These are phyloP conservation scores for Fusarium robinianum DNA, from an alignment of 2,329 filamentous ascomycete genomes.

Conservation along the genomic window DNA sequence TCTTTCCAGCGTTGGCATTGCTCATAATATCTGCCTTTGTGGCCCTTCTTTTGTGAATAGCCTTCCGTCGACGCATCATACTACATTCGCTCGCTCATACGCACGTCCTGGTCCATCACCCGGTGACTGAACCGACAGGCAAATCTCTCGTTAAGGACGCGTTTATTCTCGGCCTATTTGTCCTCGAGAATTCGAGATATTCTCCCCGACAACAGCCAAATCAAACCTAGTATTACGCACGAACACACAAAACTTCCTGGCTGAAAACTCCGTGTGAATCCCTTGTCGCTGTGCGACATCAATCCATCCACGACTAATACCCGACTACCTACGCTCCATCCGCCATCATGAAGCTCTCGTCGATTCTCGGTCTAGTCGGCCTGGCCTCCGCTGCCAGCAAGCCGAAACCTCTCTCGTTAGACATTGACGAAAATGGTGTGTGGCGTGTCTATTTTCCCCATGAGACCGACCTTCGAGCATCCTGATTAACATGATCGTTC, in stretches of 20 bases:
- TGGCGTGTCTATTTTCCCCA: neutral
- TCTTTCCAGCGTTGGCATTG: too few relatives aligned
- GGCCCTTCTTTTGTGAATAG: too few relatives aligned
- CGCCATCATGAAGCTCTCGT: slow-evolving; percentile 24
- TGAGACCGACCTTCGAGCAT: neutral
- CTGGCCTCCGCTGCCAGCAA: slow-evolving; percentile 19
- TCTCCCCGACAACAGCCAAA: neutral
- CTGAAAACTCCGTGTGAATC: slow-evolving; percentile 6
- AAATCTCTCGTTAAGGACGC: too few relatives aligned
- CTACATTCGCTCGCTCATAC: too few relatives aligned
- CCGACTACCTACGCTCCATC: neutral
- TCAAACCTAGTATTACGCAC: neutral
- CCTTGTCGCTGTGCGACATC: slow-evolving; percentile 17
- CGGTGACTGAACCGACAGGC: too few relatives aligned
- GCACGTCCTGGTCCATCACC: too few relatives aligned
- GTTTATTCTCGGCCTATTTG: slow-evolving; percentile 4
- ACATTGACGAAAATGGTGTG: slow-evolving; percentile 28
- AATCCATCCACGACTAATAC: too few relatives aligned
- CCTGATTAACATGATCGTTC: slow-evolving; percentile 16
- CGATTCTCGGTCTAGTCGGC: slow-evolving; percentile 21
- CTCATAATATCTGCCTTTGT: too few relatives aligned
- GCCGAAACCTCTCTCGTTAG: slow-evolving; percentile 25
- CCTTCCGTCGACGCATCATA: too few relatives aligned
- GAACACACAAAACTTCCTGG: slow-evolving; percentile 14
- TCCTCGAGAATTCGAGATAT: neutral